These are phyloP conservation scores for Aspergillus latus DNA, from an alignment of 2,329 filamentous ascomycete genomes.

Conservation along the genomic window DNA sequence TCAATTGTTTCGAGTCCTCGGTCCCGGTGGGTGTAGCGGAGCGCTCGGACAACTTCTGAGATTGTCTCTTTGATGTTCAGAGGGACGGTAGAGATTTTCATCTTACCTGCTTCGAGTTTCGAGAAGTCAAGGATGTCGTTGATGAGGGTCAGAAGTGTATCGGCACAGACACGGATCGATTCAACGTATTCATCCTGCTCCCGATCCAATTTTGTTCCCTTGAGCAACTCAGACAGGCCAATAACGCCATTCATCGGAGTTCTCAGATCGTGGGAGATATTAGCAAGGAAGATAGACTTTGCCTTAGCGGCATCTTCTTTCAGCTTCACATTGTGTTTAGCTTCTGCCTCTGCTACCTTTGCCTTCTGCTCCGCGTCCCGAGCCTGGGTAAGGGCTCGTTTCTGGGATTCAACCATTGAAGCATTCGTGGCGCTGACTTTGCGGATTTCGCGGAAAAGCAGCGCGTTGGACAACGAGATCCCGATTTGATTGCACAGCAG, in stretches of 20 bases:
- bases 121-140: slow-evolving; percentile 91
- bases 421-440: slow-evolving; percentile 63
- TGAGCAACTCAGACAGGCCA: slow-evolving; percentile 66
- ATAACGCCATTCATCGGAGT: slow-evolving; percentile 94
- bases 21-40: slow-evolving; percentile 64
- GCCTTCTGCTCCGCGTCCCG: slow-evolving; percentile 64
- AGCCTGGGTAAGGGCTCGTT: slow-evolving; percentile 61
- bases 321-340: slow-evolving; percentile 63
- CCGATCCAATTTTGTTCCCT: slow-evolving; percentile 55
- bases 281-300: slow-evolving; percentile 96
- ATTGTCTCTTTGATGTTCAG: slow-evolving; percentile 72
- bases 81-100: slow-evolving; percentile 82
- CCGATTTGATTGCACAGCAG: slow-evolving; percentile 64
- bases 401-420: slow-evolving; percentile 66
- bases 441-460: slow-evolving; percentile 61
- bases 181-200: slow-evolving; percentile 65
- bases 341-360: slow-evolving; percentile 63
- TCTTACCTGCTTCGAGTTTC: slow-evolving; percentile 80
- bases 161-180: slow-evolving; percentile 64
- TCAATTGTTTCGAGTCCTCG: slow-evolving; percentile 60
- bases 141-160: slow-evolving; percentile 80
- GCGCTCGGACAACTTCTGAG: slow-evolving; percentile 62
- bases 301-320: slow-evolving; percentile 67
- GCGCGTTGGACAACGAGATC: slow-evolving; percentile 64
- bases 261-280: slow-evolving; percentile 84